A percentile compares a stretch with the other conserved stretches of the same genome.
phyloP scores from a whole-genome alignment of 257 asterid genomes.

The Jasminum sambac region DNA sequence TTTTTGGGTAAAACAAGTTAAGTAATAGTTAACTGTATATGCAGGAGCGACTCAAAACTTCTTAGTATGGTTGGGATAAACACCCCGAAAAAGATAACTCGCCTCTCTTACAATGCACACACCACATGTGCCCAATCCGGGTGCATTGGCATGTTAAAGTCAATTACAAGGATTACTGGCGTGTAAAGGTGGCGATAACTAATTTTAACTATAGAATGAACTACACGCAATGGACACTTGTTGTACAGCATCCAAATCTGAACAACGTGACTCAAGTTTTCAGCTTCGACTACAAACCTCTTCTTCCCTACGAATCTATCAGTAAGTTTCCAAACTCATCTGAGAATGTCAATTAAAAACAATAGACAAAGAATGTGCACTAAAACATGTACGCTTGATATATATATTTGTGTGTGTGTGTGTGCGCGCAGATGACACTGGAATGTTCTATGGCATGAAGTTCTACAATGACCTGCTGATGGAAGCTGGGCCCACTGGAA shows the following conservation, averaged over 20 bases:
- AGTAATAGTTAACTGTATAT: neutral
- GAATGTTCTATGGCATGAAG: slow-evolving; percentile 89
- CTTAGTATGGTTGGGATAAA: slow-evolving; percentile 66
- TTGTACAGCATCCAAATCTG: slow-evolving; percentile 91
- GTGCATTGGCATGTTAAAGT: slow-evolving; percentile 91
- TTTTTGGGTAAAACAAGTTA: neutral
- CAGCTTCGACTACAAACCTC: slow-evolving; percentile 91
- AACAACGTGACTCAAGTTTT: slow-evolving; percentile 87
- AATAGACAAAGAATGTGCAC: neutral
- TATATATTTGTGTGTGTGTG: no score
- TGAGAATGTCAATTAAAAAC: neutral
- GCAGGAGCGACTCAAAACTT: slow-evolving; percentile 78
- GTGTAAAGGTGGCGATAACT: slow-evolving; percentile 73
- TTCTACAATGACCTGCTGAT: slow-evolving; percentile 78
- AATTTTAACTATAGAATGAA: slow-evolving; percentile 78
- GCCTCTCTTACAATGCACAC: slow-evolving; percentile 78
- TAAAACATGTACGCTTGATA: neutral
- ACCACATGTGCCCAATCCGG: slow-evolving; percentile 90
- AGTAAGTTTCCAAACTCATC: slow-evolving; percentile 49
- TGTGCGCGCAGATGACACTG: slow-evolving; percentile 95
- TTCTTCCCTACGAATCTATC: slow-evolving; percentile 66
- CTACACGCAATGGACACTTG: slow-evolving; percentile 82
- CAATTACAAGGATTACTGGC: slow-evolving; percentile 84
- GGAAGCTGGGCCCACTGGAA: slow-evolving; percentile 84
- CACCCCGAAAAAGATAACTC: slow-evolving; percentile 69